Evolutionary conservation across 2,329 filamentous ascomycete genomes (phyloP).

Genomic region (Mariannaea sp.): DNA sequence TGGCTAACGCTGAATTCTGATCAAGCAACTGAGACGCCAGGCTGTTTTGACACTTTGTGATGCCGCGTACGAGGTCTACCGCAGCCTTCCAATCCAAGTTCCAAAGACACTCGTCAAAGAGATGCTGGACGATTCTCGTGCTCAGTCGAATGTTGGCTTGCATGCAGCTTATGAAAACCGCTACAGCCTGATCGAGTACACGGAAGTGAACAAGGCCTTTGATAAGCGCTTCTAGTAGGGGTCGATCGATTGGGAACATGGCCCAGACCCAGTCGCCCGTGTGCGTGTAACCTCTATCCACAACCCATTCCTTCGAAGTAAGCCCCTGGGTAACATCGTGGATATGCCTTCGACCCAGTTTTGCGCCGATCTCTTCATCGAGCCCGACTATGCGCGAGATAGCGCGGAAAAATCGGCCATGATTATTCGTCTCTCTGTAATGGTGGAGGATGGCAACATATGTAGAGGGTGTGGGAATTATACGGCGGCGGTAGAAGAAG

Average conservation of each 20-base stretch:
- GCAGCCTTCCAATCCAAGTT: constrained; percentile 48
- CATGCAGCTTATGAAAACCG: constrained; percentile 48
- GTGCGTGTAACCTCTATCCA: constrained; percentile 36
- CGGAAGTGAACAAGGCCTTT: constrained; percentile 54
- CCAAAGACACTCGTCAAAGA: constrained; percentile 50
- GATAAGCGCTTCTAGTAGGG: constrained; percentile 53
- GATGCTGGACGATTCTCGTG: constrained; percentile 39
- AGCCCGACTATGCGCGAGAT: constrained; percentile 53
- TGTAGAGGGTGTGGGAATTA: constrained; percentile 56
- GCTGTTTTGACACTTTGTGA: constrained; percentile 33
- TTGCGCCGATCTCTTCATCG: constrained; percentile 47
- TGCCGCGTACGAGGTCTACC: constrained; percentile 39
- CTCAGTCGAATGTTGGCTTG: constrained; percentile 42
- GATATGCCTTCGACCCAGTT: constrained; percentile 44
- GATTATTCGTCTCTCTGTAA: constrained; percentile 49
- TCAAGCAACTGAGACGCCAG: constrained; percentile 36
- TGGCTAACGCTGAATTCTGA: constrained; percentile 37
- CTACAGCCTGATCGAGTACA: constrained; percentile 50
- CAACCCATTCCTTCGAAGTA: constrained; percentile 35
- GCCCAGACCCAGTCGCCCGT: constrained; percentile 47
- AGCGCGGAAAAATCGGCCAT: constrained; percentile 50
- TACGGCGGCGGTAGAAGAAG: constrained; percentile 50
- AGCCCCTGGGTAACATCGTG: constrained; percentile 41
- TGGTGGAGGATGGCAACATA: constrained; percentile 56
- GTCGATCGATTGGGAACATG: constrained; percentile 45